A percentile compares a stretch with the other conserved stretches of the same genome.
Evolutionary conservation across 176 grass and related monocot species (phyloP).

Genomic region (Oryza longistaminata): DNA sequence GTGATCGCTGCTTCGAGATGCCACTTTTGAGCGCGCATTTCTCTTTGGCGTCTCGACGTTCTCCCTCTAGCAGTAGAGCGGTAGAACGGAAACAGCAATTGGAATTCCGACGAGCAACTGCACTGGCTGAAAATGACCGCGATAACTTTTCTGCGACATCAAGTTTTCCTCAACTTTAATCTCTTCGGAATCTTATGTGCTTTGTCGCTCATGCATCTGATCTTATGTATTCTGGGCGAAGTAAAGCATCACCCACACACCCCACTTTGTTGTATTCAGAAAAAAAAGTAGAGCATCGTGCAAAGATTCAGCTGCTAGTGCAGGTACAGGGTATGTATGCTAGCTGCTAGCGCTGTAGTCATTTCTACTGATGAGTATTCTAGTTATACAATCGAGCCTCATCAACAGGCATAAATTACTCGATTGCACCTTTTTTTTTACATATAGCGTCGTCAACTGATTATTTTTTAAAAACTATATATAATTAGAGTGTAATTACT

Average conservation of each 20-base stretch:
- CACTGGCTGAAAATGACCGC: constrained; percentile 13
- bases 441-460: too few relatives aligned
- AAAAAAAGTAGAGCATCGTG: neutral
- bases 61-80: neutral
- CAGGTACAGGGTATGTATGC: neutral
- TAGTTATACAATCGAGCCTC: neutral
- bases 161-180: neutral
- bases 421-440: neutral
- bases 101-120: neutral
- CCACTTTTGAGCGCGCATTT: neutral
- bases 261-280: neutral
- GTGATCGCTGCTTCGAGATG: constrained; percentile 16
- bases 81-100: neutral
- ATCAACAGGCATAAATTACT: neutral
- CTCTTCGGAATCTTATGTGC: neutral
- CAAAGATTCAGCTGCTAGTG: neutral
- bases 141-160: constrained; percentile 20
- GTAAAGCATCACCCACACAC: constrained; percentile 17
- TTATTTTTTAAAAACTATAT: too few relatives aligned
- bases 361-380: neutral
- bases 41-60: neutral
- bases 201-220: constrained; percentile 20
- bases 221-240: constrained; percentile 26
- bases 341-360: neutral
- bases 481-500: too few relatives aligned